Percentiles rank a stretch among this genome's conserved stretches.
Conservation (phyloP, 768 basidiomycete species). For the Erythrobasidium yunnanense region DNA sequence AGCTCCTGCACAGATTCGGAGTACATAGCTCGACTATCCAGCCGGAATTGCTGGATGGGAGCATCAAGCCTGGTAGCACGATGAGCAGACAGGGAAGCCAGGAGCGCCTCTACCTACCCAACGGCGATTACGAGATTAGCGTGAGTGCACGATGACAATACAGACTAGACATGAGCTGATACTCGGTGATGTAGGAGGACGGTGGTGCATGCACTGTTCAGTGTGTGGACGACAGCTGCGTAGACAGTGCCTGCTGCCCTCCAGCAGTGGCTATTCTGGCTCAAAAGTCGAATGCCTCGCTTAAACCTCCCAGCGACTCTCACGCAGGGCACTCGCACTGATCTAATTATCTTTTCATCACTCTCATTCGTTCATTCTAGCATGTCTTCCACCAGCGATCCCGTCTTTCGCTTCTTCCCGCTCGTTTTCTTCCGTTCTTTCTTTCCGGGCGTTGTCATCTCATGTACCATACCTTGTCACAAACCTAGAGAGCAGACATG, state of each 20-base stretch:
- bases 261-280: slow-evolving; percentile 20
- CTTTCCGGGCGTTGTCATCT: too few species aligned
- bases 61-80: neutral
- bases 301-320: neutral
- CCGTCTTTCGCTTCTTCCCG: too few species aligned
- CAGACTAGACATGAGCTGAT: too few species aligned
- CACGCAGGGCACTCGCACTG: too few species aligned
- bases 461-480: too few species aligned
- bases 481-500: too few species aligned
- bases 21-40: slow-evolving; percentile 53
- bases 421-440: too few species aligned
- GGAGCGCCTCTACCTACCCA: neutral
- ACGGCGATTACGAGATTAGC: neutral
- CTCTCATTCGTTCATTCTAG: too few species aligned
- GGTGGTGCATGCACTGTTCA: slow-evolving; percentile 28
- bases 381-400: too few species aligned
- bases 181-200: too few species aligned
- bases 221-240: slow-evolving; percentile 34
- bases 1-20: slow-evolving; percentile 73
- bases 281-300: neutral
- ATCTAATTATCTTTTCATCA: too few species aligned
- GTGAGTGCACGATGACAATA: too few species aligned
- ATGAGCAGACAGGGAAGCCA: neutral
- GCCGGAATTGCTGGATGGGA: slow-evolving; percentile 32
- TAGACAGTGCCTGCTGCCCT: slow-evolving; percentile 30